Conservation (phyloP, 176 grass and related monocot species). For the Oryza rufipogon region DNA sequence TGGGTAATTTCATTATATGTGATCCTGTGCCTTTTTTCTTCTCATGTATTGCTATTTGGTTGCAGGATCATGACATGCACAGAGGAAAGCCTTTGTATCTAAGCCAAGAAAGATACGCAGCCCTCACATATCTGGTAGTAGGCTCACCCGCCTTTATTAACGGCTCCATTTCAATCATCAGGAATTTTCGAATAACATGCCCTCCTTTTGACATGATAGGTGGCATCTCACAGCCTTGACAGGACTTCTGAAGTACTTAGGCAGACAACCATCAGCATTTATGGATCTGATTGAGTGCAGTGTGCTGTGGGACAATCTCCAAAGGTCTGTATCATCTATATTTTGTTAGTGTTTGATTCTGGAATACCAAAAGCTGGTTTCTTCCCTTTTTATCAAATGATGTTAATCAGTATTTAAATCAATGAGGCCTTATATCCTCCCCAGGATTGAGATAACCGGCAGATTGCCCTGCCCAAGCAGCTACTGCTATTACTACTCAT, state of each 20-base stretch:
- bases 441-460: not conserved
- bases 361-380: not conserved
- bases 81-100: conserved; percentile 97
- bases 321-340: conserved; percentile 37
- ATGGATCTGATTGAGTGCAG: conserved; percentile 59
- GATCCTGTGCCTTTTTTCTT: conserved; percentile 18
- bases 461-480: not conserved
- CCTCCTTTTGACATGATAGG: conserved; percentile 55
- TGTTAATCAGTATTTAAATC: not conserved
- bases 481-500: not conserved
- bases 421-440: not conserved
- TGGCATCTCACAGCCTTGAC: conserved; percentile 98
- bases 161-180: not conserved
- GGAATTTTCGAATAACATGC: conserved; percentile 21
- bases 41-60: conserved; percentile 16
- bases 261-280: conserved; percentile 79
- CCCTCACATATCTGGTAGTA: conserved; percentile 89
- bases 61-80: conserved; percentile 88
- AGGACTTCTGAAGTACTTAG: conserved; percentile 93
- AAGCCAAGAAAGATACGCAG: conserved; percentile 88
- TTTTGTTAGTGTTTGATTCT: conserved; percentile 3
- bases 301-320: not conserved
- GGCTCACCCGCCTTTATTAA: not conserved
- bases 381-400: not conserved
- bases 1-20: not conserved